phyloP scores from a whole-genome alignment of 2,329 filamentous ascomycete species.

The Pezicula carpinea region DNA sequence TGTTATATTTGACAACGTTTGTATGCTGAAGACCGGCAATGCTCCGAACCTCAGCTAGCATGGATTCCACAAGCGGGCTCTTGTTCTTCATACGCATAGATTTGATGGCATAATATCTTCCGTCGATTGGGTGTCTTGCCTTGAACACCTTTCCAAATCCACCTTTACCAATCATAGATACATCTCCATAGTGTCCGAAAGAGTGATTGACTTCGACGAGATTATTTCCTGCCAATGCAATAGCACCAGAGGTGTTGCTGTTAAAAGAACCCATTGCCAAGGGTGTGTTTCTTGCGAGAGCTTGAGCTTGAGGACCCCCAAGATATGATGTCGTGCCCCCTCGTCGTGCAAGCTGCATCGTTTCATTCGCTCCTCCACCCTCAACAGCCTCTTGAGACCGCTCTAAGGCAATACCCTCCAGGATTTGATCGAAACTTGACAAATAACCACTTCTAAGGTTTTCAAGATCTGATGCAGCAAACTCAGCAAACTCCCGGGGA shows the following conservation, averaged over 20 bases:
- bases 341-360: not conserved
- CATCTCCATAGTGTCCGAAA: conserved; percentile 46
- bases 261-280: not conserved
- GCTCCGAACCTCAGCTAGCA: not conserved
- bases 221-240: not conserved
- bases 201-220: conserved; percentile 11
- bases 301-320: not conserved
- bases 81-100: conserved; percentile 47
- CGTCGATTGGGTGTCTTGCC: conserved; percentile 56
- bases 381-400: not conserved
- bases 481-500: conserved; percentile 17
- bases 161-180: conserved; percentile 56
- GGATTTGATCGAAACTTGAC: conserved; percentile 20
- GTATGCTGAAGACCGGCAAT: conserved; percentile 57
- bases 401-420: conserved; percentile 17
- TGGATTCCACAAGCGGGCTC: conserved; percentile 1
- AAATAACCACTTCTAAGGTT: conserved; percentile 18
- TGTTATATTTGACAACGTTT: conserved; percentile 58
- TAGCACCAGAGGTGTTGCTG: not conserved
- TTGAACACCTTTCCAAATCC: conserved; percentile 63
- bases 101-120: conserved; percentile 60
- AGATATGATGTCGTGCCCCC: not conserved
- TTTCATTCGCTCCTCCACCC: not conserved
- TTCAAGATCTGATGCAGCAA: conserved; percentile 11
- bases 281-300: not conserved